Percentiles rank a stretch among this genome's conserved stretches.
phyloP scores from a whole-genome alignment of 2,329 filamentous ascomycete genomes.

The Fusarium xyrophilum region DNA sequence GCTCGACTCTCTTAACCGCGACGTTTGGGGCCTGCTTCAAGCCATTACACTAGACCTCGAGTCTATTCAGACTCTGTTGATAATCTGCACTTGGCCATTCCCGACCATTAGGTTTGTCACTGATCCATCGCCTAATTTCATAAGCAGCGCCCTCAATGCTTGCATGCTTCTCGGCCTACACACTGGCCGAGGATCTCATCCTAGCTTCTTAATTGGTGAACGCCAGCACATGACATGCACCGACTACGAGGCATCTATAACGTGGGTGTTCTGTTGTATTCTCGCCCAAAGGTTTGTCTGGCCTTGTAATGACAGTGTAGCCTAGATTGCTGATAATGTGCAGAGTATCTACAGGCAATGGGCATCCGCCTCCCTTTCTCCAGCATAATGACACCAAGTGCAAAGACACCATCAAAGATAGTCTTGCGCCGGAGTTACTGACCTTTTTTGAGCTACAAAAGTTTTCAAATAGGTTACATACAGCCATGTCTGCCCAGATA shows the following conservation, averaged over 20 bases:
- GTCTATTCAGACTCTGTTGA: conserved; percentile 59
- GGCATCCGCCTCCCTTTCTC: conserved; percentile 58
- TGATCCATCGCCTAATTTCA: conserved; percentile 58
- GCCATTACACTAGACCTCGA: conserved; percentile 54
- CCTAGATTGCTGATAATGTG: conserved; percentile 1
- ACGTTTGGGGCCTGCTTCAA: conserved; percentile 54
- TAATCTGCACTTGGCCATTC: conserved; percentile 60
- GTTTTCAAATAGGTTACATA: conserved; percentile 58
- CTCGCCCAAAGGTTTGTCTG: conserved; percentile 55
- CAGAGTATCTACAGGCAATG: conserved; percentile 51
- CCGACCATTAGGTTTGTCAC: conserved; percentile 59
- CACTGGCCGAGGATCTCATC: conserved; percentile 58
- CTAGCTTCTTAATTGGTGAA: conserved; percentile 55
- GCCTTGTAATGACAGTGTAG: not conserved
- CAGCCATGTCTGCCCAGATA: conserved; percentile 56
- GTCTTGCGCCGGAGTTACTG: conserved; percentile 54
- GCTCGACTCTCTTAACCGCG: conserved; percentile 54
- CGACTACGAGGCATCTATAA: conserved; percentile 60
- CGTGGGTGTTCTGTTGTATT: conserved; percentile 62
- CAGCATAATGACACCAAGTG: conserved; percentile 57
- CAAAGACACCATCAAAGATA: conserved; percentile 47
- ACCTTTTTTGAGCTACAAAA: conserved; percentile 56
- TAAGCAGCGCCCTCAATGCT: conserved; percentile 56
- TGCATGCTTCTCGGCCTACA: conserved; percentile 59
- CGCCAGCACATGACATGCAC: conserved; percentile 53